These are phyloP conservation scores for Vigna nakashimae DNA, from an alignment of 306 rosid species.

Conservation along the genomic window DNA sequence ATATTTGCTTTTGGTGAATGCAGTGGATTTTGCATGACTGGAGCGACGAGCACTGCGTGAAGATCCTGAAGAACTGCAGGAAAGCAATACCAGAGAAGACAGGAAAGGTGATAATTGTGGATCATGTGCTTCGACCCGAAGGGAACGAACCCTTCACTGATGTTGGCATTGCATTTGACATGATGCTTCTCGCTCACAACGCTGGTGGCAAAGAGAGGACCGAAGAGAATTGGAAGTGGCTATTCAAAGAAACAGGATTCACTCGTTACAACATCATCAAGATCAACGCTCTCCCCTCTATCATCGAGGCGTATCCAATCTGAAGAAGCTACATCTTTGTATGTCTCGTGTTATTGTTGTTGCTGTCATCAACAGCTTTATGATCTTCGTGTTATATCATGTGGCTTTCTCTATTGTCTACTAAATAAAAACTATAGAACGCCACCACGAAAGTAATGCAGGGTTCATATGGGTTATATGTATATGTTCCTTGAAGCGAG, in stretches of 20 bases:
- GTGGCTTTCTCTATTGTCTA: slow-evolving; percentile 4
- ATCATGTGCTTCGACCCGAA: slow-evolving; percentile 49
- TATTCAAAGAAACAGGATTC: slow-evolving; percentile 59
- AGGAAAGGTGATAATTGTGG: slow-evolving; percentile 64
- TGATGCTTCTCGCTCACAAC: slow-evolving; percentile 58
- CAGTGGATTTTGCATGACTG: slow-evolving; percentile 78
- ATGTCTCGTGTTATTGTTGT: background rate
- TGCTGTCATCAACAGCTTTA: slow-evolving; percentile 2
- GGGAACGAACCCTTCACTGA: slow-evolving; percentile 56
- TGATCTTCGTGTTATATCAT: background rate
- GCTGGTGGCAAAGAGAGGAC: slow-evolving; percentile 63
- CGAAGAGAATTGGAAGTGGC: slow-evolving; percentile 60
- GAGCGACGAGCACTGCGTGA: slow-evolving; percentile 69
- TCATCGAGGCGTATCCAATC: slow-evolving; percentile 58
- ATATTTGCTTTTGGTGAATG: background rate
- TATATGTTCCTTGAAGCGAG: background rate
- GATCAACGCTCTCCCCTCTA: slow-evolving; percentile 52
- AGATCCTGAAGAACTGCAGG: slow-evolving; percentile 58
- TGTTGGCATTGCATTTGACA: slow-evolving; percentile 53
- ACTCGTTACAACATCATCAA: slow-evolving; percentile 58
- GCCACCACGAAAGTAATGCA: background rate
- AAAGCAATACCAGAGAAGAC: slow-evolving; percentile 59
- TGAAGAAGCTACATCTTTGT: slow-evolving; percentile 2
- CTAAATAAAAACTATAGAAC: background rate
- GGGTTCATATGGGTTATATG: slow-evolving; percentile 1